Base-by-base conservation (phyloP, 352 stramenopile genomes). In the Phytophthora lateralis region DNA sequence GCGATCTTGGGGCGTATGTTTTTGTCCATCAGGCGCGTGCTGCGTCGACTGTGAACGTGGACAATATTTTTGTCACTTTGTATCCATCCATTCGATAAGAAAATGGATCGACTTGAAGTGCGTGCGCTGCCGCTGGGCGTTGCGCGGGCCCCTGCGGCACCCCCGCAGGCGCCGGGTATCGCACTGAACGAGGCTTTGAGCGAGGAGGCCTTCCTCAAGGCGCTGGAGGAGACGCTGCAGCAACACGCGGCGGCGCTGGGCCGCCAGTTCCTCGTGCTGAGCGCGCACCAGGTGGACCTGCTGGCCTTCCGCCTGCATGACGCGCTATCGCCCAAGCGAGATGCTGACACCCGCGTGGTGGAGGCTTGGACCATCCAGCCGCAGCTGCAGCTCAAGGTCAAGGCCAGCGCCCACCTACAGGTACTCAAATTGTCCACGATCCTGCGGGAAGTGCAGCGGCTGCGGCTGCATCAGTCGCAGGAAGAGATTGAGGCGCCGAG, bases 391-490 rank as follows among this genome's bases (percentile, higher is more conserved):
- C 59, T 78, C 21, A 85, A 83, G 52, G 71, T 85, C 57, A 92
- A 93, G 63, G 73, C 87, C 55, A 86, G 75, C 57, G 82, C 78
- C 35, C 85, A 96, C 59, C 76, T 96, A 35, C 82, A 90, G 57
- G 83, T 96, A 60, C 82, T 96, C 60, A 96, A 96, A 50, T 75
- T 96, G 42, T 94, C 85, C 12, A 96, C 88, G 12, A 90, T 93
- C 7, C 66, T 96, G 32, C 74, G 82, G 5, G 83, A 96, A 57
- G 84, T 92, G 27, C 72, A 73, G 26, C 60, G 74, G 7, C 69
- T 96, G 34, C 78, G 85, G 14, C 63, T 96, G 51, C 67, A 92
- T 44, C 73, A 91, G 57, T 68, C 72, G 12, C 73, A 74, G 12
- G 62, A 69, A 4, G 9, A 10, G 15, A 2, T 26, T 12, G 21